A percentile compares a stretch with the other conserved stretches of the same genome.
Conservation (phyloP, 2,329 filamentous ascomycete species). For the Xylariaceae sp. region DNA sequence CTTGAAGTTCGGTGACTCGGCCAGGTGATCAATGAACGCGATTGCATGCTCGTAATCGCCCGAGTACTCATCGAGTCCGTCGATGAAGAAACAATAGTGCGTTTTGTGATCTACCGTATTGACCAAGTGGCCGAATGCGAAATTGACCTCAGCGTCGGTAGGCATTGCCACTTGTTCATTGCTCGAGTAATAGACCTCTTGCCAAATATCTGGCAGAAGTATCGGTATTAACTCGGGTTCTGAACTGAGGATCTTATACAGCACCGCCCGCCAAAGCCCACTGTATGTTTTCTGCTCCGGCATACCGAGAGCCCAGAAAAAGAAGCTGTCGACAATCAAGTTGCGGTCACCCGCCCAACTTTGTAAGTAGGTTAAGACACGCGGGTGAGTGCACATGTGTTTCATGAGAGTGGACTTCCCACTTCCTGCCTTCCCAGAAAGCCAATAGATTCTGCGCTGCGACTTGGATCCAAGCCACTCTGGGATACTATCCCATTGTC, state of each 20-base stretch:
- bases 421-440: not conserved
- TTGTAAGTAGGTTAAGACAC: not conserved
- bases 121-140: not conserved
- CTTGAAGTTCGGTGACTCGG: not conserved
- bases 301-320: not conserved
- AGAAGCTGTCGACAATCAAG: not conserved
- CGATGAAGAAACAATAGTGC: conserved; percentile 2
- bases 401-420: not conserved
- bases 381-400: not conserved
- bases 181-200: not conserved
- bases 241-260: not conserved
- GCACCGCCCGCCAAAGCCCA: not conserved
- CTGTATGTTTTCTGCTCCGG: not conserved
- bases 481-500: not conserved
- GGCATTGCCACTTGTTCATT: not conserved
- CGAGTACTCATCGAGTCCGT: conserved; percentile 1
- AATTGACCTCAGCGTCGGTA: not conserved
- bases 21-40: not conserved
- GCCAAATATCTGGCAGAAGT: not conserved
- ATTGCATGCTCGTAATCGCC: not conserved
- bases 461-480: not conserved
- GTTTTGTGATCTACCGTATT: not conserved
- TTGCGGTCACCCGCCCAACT: not conserved
- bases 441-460: not conserved
- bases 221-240: not conserved